phyloP scores from a whole-genome alignment of 805 yeast genomes.

The Myxozyma neotropica region DNA sequence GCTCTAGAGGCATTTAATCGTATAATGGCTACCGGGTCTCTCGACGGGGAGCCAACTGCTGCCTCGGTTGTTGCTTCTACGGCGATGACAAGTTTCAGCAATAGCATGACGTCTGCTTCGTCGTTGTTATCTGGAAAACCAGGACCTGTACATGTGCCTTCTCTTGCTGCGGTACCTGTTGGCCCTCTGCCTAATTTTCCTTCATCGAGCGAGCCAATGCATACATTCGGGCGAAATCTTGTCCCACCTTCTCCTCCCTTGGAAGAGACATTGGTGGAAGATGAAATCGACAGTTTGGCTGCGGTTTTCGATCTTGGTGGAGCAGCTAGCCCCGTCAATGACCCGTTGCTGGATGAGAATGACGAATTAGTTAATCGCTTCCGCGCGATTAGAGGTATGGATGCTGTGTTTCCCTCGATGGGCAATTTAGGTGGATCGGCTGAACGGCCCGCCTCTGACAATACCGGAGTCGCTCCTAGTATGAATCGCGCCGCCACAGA shows the following conservation, averaged over 20 bases:
- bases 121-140: constrained; percentile 5
- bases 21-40: constrained; percentile 1
- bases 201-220: neutral
- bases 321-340: neutral
- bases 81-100: neutral
- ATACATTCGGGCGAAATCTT: neutral
- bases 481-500: constrained; percentile 6
- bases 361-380: constrained; percentile 11
- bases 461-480: neutral
- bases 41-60: neutral
- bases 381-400: constrained; percentile 14
- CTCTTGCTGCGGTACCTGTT: constrained; percentile 5
- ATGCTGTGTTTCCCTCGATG: constrained; percentile 17
- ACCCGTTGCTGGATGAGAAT: neutral
- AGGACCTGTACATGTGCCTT: constrained; percentile 1
- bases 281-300: constrained; percentile 3
- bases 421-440: neutral
- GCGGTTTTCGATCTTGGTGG: constrained; percentile 1
- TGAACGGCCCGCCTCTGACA: neutral
- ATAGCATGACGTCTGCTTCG: neutral
- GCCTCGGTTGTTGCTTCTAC: too few relatives aligned
- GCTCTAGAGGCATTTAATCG: constrained; percentile 24
- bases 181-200: neutral
- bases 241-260: constrained; percentile 24
- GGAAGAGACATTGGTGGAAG: neutral